Evolutionary conservation across 1,284 basidiomycete species (phyloP), one percentile per base, ranked within the genome.

Genomic region (Peniophora sp.): DNA sequence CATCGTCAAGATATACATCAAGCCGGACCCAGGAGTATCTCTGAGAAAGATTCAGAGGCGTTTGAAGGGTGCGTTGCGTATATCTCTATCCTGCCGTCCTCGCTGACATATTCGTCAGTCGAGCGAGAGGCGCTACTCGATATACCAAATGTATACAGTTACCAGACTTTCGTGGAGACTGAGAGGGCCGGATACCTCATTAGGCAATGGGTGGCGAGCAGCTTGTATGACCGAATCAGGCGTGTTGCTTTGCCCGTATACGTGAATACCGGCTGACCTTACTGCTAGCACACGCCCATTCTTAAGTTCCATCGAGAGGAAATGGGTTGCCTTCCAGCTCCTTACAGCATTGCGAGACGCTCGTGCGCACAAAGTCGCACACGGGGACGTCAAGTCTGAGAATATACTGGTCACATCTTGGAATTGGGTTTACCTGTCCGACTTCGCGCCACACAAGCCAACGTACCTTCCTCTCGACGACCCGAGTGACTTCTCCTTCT

Each of bases 381-480:
- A 99, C 67, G 97, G 97, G 12, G 96, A 99, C 65, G 88, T 99
- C 72, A 99, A 99, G 69, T 94, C 92, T 12, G 94, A 97, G 68
- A 99, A 99, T 65, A 84, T 99, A 53, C 81, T 99, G 48, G 92
- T 99, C 53, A 96, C 95, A 0, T 93, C 95, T 0, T 97, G 93
- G 76, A 93, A 98, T 58, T 93, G 92, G 79, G 79, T 97, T 17
- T 95, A 94, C 63, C 75, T 99, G 43, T 93, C 95, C 47, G 97
- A 99, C 70, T 98, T 99, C 65, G 92, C 96, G 0, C 89, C 93
- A 0, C 96, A 93, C 79, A 99, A 99, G 66, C 97, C 95, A 0
- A 94, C 93, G 0, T 93, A 83, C 63, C 81, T 99, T 6, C 97
- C 97, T 0, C 80, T 98, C 38, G 93, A 99, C 63, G 96, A 99